Evolutionary conservation across 257 asterid species (phyloP).

Genomic region (Prunella vulgaris): DNA sequence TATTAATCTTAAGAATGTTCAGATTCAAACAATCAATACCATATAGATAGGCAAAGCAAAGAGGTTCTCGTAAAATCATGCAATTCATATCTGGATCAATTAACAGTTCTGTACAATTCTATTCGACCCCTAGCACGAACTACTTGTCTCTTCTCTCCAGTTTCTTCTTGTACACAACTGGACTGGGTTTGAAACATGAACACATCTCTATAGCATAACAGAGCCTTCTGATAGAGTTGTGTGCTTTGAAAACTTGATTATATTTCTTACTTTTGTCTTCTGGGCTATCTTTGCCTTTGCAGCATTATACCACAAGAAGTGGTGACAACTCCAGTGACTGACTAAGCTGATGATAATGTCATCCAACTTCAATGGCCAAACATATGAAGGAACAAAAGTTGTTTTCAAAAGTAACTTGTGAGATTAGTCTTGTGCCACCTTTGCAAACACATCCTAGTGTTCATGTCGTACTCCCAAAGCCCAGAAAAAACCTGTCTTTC

Average conservation of each 20-base stretch:
- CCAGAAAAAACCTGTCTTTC: conserved; percentile 74
- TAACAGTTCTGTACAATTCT: conserved; percentile 41
- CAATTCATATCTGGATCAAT: conserved; percentile 51
- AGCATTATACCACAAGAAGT: conserved; percentile 21
- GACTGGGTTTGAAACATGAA: conserved; percentile 30
- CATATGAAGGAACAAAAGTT: neutral
- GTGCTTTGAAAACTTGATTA: conserved; percentile 3
- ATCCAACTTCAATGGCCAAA: conserved; percentile 14
- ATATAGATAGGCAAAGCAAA: neutral
- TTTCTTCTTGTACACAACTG: neutral
- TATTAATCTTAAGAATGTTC: conserved; percentile 8
- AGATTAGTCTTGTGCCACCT: conserved; percentile 42
- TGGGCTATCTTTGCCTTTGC: conserved; percentile 25
- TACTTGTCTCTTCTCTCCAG: conserved; percentile 31
- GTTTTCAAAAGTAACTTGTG: conserved; percentile 46
- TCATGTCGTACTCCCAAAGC: conserved; percentile 79
- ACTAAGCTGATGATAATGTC: conserved; percentile 11
- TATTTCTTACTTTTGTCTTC: neutral
- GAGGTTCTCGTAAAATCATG: conserved; percentile 17
- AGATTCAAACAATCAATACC: neutral
- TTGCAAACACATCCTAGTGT: conserved; percentile 70
- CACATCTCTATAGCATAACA: conserved; percentile 42
- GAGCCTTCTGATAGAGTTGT: conserved; percentile 6
- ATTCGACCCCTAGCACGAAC: conserved; percentile 65
- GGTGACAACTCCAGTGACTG: conserved; percentile 37